Base-by-base conservation (phyloP, 2,329 filamentous ascomycete species). In the Cladosporium sp. region DNA sequence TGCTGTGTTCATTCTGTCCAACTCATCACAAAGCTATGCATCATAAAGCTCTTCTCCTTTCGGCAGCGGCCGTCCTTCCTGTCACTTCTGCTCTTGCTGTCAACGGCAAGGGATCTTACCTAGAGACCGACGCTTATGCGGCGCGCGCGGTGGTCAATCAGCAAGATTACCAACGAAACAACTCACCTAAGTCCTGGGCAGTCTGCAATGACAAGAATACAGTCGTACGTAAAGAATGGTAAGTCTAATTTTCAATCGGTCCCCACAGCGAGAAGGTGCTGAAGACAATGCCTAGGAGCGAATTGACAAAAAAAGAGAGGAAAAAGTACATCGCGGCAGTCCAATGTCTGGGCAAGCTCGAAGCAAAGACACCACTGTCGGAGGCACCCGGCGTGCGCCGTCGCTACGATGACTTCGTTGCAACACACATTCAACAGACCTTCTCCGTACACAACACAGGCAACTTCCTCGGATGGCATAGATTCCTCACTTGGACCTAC, bases 151-250 rank as follows among this genome's bases (percentile, higher is more conserved):
- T 33, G 26, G 11, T 46, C 50, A 63, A 63, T 7, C 61, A 63
- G n/a, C 50, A 26, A 46, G 35, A 31, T 4, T 63, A 63, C 49
- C 23, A 56, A 16, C 55, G 14, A 4, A 46, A 44, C 23, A 31
- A 56, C 23, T 29, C 37, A 18, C 46, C 61, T 8, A 46, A 40
- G 11, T 46, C 61, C 2, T 63, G 61, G 61, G 26, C 12, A 10
- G 37, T n/a, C 18, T 63, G 61, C 50, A 63, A 63, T 26, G 61
- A 79, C 16, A 67, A 75, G 10, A 82, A 80, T 65, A 76, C 76
- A 0, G 71, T 74, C 2, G 70, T 81, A 1, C 74, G 81, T 59
- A 73, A 73, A 68, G 81, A 83, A 74, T 83, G 82, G 81, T 69
- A 69, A 33, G 66, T 46, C 8, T 21, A 4, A n/a, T 1, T 12